Percentiles rank a stretch among this genome's conserved stretches.
These are phyloP conservation scores for Talaromyces sp. DNA, from an alignment of 2,329 filamentous ascomycete genomes.

Conservation along the genomic window DNA sequence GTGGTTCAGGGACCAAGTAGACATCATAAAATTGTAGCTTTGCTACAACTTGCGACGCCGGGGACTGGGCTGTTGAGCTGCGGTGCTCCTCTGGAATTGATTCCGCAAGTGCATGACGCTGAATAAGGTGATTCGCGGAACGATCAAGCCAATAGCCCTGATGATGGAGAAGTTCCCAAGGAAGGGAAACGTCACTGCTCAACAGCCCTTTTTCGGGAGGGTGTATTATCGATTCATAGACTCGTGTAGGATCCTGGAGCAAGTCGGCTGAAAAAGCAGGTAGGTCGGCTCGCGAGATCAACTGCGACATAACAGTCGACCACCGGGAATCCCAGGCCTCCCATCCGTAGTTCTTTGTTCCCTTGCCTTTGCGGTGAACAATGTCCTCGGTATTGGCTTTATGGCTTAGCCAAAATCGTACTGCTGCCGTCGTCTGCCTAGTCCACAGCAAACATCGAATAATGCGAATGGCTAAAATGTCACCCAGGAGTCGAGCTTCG, in stretches of 20 bases:
- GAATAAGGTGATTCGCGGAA: constrained; percentile 47
- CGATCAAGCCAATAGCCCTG: constrained; percentile 57
- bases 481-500: constrained; percentile 82
- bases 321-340: constrained; percentile 84
- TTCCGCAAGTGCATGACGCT: constrained; percentile 46
- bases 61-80: constrained; percentile 49
- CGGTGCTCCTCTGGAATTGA: constrained; percentile 57
- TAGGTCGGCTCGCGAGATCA: constrained; percentile 50
- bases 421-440: constrained; percentile 71
- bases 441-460: constrained; percentile 79
- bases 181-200: constrained; percentile 45
- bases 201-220: constrained; percentile 48
- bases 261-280: constrained; percentile 36
- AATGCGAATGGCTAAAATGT: constrained; percentile 72
- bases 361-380: constrained; percentile 75
- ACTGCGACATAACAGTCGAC: constrained; percentile 57
- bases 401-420: constrained; percentile 74
- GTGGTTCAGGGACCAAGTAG: constrained; percentile 56
- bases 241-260: constrained; percentile 17
- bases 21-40: constrained; percentile 53
- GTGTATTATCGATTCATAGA: constrained; percentile 37
- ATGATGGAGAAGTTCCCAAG: constrained; percentile 58
- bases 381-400: constrained; percentile 68
- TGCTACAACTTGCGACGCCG: constrained; percentile 50
- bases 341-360: constrained; percentile 87